A percentile compares a stretch with the other conserved stretches of the same genome.
Evolutionary conservation across 352 stramenopile genomes (phyloP).

Genomic region (Phytophthora cactorum): DNA sequence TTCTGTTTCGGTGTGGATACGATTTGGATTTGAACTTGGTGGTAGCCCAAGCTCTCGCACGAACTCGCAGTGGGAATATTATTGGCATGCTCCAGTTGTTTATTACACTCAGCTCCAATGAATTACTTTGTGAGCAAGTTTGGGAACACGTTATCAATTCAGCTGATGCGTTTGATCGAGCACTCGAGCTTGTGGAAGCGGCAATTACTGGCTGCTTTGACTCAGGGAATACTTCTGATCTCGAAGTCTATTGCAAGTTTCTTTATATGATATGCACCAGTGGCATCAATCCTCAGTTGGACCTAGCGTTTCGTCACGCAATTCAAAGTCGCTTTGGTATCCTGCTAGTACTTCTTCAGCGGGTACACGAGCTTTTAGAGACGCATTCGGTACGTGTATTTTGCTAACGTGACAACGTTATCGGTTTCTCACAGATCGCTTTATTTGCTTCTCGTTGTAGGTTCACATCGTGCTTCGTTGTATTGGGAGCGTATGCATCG

Average conservation of each 20-base stretch:
- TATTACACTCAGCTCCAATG: conserved; percentile 9
- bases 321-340: conserved; percentile 20
- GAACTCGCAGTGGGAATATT: conserved; percentile 4
- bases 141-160: conserved; percentile 12
- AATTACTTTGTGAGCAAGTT: conserved; percentile 22
- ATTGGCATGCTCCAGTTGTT: conserved; percentile 17
- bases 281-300: conserved; percentile 3
- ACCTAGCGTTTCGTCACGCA: conserved; percentile 7
- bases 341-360: conserved; percentile 13
- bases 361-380: not conserved
- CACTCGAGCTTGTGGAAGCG: conserved; percentile 9
- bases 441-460: not conserved
- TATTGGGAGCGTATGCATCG: conserved; percentile 15
- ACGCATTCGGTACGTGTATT: conserved; percentile 7
- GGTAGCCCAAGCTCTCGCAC: conserved; percentile 1
- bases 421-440: too few species aligned
- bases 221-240: not conserved
- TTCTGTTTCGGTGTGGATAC: conserved; percentile 15
- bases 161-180: conserved; percentile 1
- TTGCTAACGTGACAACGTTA: not conserved
- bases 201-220: conserved; percentile 5
- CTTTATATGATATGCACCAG: conserved; percentile 19
- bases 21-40: conserved; percentile 14
- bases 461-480: conserved; percentile 3
- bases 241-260: conserved; percentile 28